Conservation (phyloP, 75 land plant species). For the Ceratopteris richardii region DNA sequence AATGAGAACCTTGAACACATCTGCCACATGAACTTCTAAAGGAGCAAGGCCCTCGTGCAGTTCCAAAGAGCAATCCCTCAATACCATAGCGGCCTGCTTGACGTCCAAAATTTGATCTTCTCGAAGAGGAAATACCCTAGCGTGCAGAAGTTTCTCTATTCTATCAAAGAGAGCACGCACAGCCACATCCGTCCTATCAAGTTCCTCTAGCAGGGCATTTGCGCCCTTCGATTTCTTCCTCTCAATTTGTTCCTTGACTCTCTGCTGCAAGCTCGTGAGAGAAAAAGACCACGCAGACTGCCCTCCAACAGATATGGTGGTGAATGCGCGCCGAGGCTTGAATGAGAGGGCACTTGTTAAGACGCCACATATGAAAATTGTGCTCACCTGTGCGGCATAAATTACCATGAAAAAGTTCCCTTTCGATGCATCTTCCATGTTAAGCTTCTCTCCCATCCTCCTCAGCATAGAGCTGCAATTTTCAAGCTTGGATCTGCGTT, state of each 20-base stretch:
- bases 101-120: not conserved
- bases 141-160: not conserved
- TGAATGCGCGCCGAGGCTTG: slow-evolving; percentile 8
- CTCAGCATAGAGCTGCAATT: slow-evolving; percentile 26
- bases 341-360: slow-evolving; percentile 17
- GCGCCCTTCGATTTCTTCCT: slow-evolving; percentile 8
- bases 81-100: not conserved
- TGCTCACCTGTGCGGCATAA: slow-evolving; percentile 16
- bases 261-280: slow-evolving; percentile 10
- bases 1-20: slow-evolving; percentile 18
- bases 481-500: slow-evolving; percentile 13
- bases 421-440: slow-evolving; percentile 6
- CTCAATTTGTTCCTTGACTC: slow-evolving; percentile 27
- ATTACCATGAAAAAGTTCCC: slow-evolving; percentile 14
- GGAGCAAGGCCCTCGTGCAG: slow-evolving; percentile 13
- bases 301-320: not conserved
- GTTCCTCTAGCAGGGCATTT: slow-evolving; percentile 11
- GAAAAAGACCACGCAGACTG: slow-evolving; percentile 6
- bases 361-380: slow-evolving; percentile 20
- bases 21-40: slow-evolving; percentile 19
- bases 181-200: slow-evolving; percentile 12
- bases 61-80: slow-evolving; percentile 6
- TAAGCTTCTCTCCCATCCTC: slow-evolving; percentile 24
- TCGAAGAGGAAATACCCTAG: not conserved
- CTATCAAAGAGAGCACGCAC: slow-evolving; percentile 8